Conservation (phyloP, 768 basidiomycete species). For the Pisolithus tinctorius region DNA sequence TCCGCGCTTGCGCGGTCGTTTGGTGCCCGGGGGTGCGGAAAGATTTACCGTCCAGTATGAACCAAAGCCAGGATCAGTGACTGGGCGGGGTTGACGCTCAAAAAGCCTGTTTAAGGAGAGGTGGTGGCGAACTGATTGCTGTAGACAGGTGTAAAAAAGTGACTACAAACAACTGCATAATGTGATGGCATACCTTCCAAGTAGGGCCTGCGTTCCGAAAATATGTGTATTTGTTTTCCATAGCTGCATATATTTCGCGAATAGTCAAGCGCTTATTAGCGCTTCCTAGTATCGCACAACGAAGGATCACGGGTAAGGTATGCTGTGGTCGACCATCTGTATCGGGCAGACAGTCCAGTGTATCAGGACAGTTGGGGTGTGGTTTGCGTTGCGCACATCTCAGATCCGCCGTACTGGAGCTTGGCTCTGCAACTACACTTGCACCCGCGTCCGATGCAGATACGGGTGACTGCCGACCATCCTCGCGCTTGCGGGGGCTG, state of each 20-base stretch:
- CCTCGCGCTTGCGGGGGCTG: conserved; percentile 20
- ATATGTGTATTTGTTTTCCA: conserved; percentile 81
- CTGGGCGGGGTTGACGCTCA: conserved; percentile 74
- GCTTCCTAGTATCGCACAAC: conserved; percentile 78
- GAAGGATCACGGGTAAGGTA: conserved; percentile 77
- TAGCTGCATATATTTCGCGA: conserved; percentile 78
- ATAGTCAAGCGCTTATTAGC: conserved; percentile 71
- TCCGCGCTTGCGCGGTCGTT: conserved; percentile 77
- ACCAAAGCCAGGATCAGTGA: conserved; percentile 80
- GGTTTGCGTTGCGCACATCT: conserved; percentile 41
- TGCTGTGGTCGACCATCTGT: conserved; percentile 76
- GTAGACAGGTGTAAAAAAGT: conserved; percentile 7
- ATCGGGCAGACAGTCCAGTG: conserved; percentile 70
- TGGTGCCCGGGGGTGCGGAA: conserved; percentile 77
- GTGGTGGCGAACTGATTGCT: conserved; percentile 89
- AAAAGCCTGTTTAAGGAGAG: conserved; percentile 77
- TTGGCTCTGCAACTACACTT: conserved; percentile 19
- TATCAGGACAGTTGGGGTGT: conserved; percentile 77
- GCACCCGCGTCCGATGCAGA: conserved; percentile 29
- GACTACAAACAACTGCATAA: not conserved
- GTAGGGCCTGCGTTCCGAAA: conserved; percentile 76
- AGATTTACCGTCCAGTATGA: conserved; percentile 91
- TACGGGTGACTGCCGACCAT: conserved; percentile 26
- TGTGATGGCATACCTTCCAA: conserved; percentile 59
- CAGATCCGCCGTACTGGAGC: conserved; percentile 16